phyloP scores from a whole-genome alignment of 2,329 filamentous ascomycete species.

The Harringtonia aguacate region DNA sequence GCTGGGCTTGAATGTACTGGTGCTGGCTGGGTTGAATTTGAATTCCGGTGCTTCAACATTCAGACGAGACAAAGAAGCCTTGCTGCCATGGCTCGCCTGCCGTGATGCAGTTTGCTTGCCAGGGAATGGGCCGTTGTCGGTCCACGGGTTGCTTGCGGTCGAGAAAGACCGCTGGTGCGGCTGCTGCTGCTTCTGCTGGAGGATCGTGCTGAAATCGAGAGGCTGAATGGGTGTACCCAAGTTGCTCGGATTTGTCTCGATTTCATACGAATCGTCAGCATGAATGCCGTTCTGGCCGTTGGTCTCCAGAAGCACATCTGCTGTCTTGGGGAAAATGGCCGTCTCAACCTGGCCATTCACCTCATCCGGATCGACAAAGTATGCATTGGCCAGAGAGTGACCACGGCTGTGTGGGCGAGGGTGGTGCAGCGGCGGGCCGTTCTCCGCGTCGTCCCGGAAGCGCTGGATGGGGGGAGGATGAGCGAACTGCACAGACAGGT shows the following conservation, averaged over 20 bases:
- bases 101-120: conserved; percentile 25
- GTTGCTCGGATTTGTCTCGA: conserved; percentile 66
- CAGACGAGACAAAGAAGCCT: conserved; percentile 63
- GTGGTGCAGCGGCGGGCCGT: conserved; percentile 54
- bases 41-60: conserved; percentile 89
- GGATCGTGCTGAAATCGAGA: conserved; percentile 34
- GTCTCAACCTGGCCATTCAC: conserved; percentile 25
- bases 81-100: conserved; percentile 51
- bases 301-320: conserved; percentile 18
- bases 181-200: conserved; percentile 30
- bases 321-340: conserved; percentile 25
- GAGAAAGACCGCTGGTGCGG: conserved; percentile 44
- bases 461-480: conserved; percentile 28
- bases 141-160: conserved; percentile 53
- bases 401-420: conserved; percentile 64
- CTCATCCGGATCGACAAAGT: conserved; percentile 48
- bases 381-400: conserved; percentile 59
- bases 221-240: conserved; percentile 50
- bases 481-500: conserved; percentile 35
- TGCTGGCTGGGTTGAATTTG: conserved; percentile 54
- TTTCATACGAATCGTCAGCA: conserved; percentile 48
- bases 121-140: conserved; percentile 33
- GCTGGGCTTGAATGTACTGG: conserved; percentile 39
- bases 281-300: conserved; percentile 21
- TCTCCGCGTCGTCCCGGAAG: conserved; percentile 41